Conservation (phyloP, 768 basidiomycete genomes). For the Auriculariales sp. region DNA sequence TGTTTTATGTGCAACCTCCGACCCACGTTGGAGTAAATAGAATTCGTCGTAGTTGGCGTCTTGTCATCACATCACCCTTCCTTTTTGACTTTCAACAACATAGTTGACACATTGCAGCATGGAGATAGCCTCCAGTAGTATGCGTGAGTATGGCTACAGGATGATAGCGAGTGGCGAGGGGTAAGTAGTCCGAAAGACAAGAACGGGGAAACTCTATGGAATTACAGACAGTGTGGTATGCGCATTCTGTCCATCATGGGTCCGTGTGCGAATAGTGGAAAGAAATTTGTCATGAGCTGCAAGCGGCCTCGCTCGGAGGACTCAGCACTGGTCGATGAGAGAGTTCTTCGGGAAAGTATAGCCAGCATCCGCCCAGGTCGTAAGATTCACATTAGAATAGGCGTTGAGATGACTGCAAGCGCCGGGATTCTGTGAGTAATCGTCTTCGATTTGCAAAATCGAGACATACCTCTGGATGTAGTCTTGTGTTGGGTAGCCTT, state of each 20-base stretch:
- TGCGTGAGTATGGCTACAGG: too few relatives aligned
- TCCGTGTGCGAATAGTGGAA: too few relatives aligned
- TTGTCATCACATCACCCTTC: background rate
- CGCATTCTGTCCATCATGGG: too few relatives aligned
- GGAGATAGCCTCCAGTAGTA: too few relatives aligned
- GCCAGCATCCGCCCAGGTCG: constrained; percentile 19
- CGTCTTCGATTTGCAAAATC: background rate
- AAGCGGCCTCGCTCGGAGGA: too few relatives aligned
- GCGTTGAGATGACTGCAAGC: constrained; percentile 31
- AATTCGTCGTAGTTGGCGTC: background rate
- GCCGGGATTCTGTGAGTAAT: background rate
- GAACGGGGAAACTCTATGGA: too few relatives aligned
- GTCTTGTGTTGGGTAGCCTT: constrained; percentile 45
- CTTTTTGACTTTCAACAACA: too few relatives aligned
- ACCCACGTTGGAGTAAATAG: background rate
- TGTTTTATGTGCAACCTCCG: background rate
- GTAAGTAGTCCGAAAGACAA: too few relatives aligned
- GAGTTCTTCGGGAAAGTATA: constrained; percentile 20
- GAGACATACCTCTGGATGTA: constrained; percentile 29
- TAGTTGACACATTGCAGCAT: too few relatives aligned
- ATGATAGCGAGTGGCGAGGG: too few relatives aligned
- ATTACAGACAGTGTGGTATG: too few relatives aligned
- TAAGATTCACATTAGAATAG: constrained; percentile 27
- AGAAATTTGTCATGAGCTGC: too few relatives aligned
- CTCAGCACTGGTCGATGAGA: constrained; percentile 39